phyloP scores from a whole-genome alignment of 495 filamentous ascomycete species.

The Cercophora scortea region DNA sequence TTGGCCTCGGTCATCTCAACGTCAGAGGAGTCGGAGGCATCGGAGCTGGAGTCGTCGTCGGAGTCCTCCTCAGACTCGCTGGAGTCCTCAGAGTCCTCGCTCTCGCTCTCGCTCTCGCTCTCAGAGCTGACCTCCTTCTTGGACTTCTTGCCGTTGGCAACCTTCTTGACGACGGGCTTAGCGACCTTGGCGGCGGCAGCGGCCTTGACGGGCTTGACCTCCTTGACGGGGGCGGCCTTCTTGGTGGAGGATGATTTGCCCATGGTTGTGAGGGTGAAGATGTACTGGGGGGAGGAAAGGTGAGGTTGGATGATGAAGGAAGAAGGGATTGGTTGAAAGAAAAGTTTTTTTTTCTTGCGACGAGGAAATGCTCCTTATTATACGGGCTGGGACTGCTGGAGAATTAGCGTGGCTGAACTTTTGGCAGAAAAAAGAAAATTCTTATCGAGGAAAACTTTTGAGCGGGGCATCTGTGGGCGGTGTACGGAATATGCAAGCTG shows the following conservation, averaged over 20 bases:
- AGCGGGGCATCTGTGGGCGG: background rate
- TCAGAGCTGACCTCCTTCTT: constrained; percentile 14
- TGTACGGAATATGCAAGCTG: background rate
- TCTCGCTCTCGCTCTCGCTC: constrained; percentile 17
- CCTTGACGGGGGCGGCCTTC: constrained; percentile 32
- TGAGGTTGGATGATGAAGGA: constrained; percentile 14
- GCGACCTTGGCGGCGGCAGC: constrained; percentile 38
- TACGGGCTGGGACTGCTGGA: constrained; percentile 2
- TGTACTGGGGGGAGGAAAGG: constrained; percentile 5
- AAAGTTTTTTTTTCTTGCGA: constrained; percentile 3
- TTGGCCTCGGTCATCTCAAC: constrained; percentile 43
- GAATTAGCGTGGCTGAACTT: constrained; percentile 18
- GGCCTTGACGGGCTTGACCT: constrained; percentile 42
- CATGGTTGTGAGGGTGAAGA: constrained; percentile 32
- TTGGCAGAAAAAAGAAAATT: background rate
- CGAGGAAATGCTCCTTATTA: constrained; percentile 12
- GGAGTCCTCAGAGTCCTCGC: constrained; percentile 23
- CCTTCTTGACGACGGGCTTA: constrained; percentile 17
- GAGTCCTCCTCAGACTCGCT: constrained; percentile 21
- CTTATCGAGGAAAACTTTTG: constrained; percentile 3
- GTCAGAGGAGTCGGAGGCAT: constrained; percentile 33
- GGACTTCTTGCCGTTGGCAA: constrained; percentile 15
- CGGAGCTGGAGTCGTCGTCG: constrained; percentile 22
- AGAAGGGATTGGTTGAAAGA: constrained; percentile 1
- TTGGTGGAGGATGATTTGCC: constrained; percentile 50